Conservation (phyloP, 2,329 filamentous ascomycete genomes). For the Colletotrichum plurivorum region DNA sequence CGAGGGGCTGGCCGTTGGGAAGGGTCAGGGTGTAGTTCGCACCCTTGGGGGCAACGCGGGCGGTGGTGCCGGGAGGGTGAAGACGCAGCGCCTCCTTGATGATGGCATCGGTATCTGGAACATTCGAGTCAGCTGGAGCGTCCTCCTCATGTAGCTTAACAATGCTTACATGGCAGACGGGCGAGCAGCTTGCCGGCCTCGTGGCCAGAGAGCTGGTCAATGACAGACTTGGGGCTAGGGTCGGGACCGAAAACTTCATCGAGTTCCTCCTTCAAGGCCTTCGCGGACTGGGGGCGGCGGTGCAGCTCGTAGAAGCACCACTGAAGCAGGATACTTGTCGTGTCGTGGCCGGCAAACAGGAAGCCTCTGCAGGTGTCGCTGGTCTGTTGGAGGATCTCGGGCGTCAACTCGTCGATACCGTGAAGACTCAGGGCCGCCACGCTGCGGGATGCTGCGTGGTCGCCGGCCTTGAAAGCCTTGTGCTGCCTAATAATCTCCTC, state of each 20-base stretch:
- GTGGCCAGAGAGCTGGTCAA: conserved; percentile 43
- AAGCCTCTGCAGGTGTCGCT: conserved; percentile 55
- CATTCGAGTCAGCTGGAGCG: neutral
- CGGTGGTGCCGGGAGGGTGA: conserved; percentile 51
- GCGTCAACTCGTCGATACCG: conserved; percentile 45
- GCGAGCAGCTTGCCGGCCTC: conserved; percentile 49
- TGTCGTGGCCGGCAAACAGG: conserved; percentile 58
- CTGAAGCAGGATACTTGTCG: conserved; percentile 52
- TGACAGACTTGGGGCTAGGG: conserved; percentile 42
- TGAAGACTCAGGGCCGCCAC: conserved; percentile 51
- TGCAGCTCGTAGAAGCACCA: conserved; percentile 55
- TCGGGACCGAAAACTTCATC: conserved; percentile 52
- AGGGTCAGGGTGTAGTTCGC: conserved; percentile 44
- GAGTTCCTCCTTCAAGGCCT: conserved; percentile 51
- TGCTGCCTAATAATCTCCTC: conserved; percentile 36
- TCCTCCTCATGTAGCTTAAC: too few species aligned
- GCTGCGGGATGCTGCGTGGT: conserved; percentile 41
- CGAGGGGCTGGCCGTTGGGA: conserved; percentile 46
- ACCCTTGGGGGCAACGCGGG: conserved; percentile 43
- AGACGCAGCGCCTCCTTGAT: conserved; percentile 54
- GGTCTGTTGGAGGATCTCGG: conserved; percentile 47
- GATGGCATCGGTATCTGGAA: conserved; percentile 49
- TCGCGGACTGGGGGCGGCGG: conserved; percentile 46
- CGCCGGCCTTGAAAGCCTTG: conserved; percentile 28
- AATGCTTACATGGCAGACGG: conserved; percentile 47